These are phyloP conservation scores for Penicillium antarcticum DNA, from an alignment of 495 filamentous ascomycete genomes.

Conservation along the genomic window DNA sequence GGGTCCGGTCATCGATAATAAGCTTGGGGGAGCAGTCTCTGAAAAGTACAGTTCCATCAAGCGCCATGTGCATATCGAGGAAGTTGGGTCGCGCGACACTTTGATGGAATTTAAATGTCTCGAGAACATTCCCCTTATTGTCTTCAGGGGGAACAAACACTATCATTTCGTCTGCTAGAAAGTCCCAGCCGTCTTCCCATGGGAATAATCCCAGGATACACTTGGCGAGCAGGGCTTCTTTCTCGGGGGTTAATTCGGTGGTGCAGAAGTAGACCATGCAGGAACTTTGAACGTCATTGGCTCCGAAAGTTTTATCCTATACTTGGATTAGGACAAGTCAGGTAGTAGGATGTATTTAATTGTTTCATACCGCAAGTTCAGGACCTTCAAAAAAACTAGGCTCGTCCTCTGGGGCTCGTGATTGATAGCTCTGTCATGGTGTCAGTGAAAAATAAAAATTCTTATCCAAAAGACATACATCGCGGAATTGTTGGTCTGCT, in stretches of 20 bases:
- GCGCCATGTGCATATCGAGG: constrained; percentile 11
- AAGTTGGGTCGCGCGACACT: constrained; percentile 13
- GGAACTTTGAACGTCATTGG: neutral
- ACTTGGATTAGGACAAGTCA: neutral
- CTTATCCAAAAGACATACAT: constrained; percentile 3
- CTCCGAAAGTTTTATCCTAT: neutral
- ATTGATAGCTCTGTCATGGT: constrained; percentile 7
- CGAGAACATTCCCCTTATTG: constrained; percentile 10
- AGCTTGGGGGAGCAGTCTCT: constrained; percentile 3
- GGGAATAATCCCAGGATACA: constrained; percentile 1
- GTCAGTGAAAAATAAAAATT: neutral
- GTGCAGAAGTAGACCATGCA: constrained; percentile 8
- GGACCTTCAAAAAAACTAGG: constrained; percentile 5
- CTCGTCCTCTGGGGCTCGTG: constrained; percentile 10
- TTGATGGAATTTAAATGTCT: constrained; percentile 8
- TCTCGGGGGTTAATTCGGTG: constrained; percentile 1
- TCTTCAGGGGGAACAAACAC: neutral
- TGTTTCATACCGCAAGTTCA: constrained; percentile 5
- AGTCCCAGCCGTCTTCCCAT: constrained; percentile 4
- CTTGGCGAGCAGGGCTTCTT: constrained; percentile 9
- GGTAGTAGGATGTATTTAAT: neutral
- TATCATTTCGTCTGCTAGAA: constrained; percentile 2
- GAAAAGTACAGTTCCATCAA: constrained; percentile 11
- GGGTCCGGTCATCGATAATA: constrained; percentile 14
- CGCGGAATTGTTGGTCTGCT: constrained; percentile 15